A percentile compares a stretch with the other conserved stretches of the same genome.
Evolutionary conservation across 2,329 filamentous ascomycete species (phyloP).

Genomic region (Triangularia verruculosa): DNA sequence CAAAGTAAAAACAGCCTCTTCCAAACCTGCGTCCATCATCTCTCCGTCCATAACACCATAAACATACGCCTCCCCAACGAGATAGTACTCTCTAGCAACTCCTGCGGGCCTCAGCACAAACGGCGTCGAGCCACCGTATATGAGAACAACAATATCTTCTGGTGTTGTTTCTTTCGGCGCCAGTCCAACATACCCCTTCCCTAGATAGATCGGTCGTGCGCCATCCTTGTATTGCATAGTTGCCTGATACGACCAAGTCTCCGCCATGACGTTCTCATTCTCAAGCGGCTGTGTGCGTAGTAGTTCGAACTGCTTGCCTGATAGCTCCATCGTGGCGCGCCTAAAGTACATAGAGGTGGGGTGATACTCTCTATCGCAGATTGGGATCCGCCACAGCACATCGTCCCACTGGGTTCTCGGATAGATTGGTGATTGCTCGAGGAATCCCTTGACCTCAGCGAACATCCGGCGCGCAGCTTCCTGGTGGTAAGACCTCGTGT

Average conservation of each 20-base stretch:
- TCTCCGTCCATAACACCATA: not conserved
- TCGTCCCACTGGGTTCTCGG: not conserved
- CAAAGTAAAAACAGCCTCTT: not conserved
- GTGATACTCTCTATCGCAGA: not conserved
- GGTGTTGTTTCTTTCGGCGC: not conserved
- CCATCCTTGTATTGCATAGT: not conserved
- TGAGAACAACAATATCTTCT: not conserved
- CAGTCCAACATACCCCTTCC: not conserved
- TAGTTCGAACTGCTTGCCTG: not conserved
- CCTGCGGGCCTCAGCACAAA: not conserved
- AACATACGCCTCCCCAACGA: not conserved
- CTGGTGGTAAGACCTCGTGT: not conserved
- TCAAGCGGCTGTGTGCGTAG: not conserved
- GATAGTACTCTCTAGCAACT: not conserved
- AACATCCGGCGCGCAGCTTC: not conserved
- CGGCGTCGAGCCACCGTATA: not conserved
- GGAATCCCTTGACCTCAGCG: not conserved
- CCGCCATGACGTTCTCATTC: not conserved
- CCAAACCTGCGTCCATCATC: not conserved
- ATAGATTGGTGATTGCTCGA: not conserved
- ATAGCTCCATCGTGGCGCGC: not conserved
- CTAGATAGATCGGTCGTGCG: not conserved
- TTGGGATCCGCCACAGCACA: not conserved
- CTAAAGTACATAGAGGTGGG: not conserved
- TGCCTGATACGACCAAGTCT: not conserved